Base-by-base conservation (phyloP, 2,329 filamentous ascomycete species). In the Ampelomyces quisqualis region DNA sequence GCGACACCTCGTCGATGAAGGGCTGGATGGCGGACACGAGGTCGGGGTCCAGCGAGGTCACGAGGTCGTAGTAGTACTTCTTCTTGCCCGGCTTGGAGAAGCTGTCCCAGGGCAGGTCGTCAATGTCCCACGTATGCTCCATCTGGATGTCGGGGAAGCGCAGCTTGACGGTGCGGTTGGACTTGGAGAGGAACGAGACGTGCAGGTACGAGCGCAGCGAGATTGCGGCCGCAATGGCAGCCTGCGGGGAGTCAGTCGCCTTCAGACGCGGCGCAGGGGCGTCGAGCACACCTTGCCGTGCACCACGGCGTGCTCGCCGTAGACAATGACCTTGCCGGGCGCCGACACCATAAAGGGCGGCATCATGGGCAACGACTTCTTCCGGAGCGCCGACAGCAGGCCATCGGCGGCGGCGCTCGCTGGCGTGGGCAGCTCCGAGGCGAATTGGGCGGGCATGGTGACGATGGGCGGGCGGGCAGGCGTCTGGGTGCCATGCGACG, bases 341-440 rank as follows among this genome's bases (percentile, higher is more conserved):
- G 94, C 91, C 11, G 93, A 97, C 42, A 97, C 90, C 88, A 98
- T 95, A 67, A 98, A 98, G 47, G 90, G 76, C 29, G 91, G 90
- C 71, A 93, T 78, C 73, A 85, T 79, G 1, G 82, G 80, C 34
- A 78, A 78, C 15, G 72, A 75, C 43, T 64, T 57, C 47, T 67
- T 68, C 36, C 64, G 48, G 26, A 40, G 53, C 51, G 62, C 31
- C 10, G 48, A 32, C 23, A 58, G 49, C 27, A 49, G 36, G 38
- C 43, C 47, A 35, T 52, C 51, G 13, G 45, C 19, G 5, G 34
- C 8, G 8, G 51, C 28, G 5, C 49, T 19, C 7, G 42, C 47
- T 33, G 44, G 42, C n/a, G 51, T 33, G 7, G 57, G 45, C 44
- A 60, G 45, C 1, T 54, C 43, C 19, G 60, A 35, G 20, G 57